Base-by-base conservation (phyloP, 225 moss, liverwort and hornwort species). In the Bryum argenteum region DNA sequence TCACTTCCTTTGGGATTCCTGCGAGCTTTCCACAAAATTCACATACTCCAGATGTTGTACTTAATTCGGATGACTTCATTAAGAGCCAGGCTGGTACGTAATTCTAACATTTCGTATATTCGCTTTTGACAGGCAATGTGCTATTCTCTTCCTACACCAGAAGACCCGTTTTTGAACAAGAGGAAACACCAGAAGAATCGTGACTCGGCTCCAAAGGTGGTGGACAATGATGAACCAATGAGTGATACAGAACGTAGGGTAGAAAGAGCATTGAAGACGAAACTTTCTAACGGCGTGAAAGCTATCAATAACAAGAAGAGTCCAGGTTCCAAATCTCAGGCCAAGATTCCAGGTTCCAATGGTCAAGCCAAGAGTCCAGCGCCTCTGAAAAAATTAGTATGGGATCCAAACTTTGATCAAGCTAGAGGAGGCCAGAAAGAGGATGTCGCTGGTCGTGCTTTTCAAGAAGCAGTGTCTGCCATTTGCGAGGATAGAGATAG, bases 61-160 rank as follows among this genome's bases (percentile, higher is more conserved):
- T 14, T 39, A 54, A 20, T 53, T 53, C 42, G 3, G 51, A 75
- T 20, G 51, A n/a, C 9, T 59, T 24, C 0, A 45, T 75, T 21
- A 18, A 53, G 41, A 53, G 42, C 10, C 42, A 21, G 17, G 18
- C 40, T 42, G 61, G 57, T 54, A 18, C 19, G 13, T 57, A 11
- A 28, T 40, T 20, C 13, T 73, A 28, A 54, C 15, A 4, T 52
- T 43, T 22, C 18, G 50, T 38, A 10, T 26, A 7, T 13, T 13
- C 63, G 66, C 13, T 16, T 61, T 74, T 73, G 37, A 42, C 76
- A 96, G 96, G 87, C 85, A 15, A 98, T 98, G 98, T 98, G 98
- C 79, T 98, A 91, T 72, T 85, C 94, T 51, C 89, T 98, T 14
- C 98, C 98, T 9, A 98, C 94, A 56, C 83, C 84, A 38, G 88